These are phyloP conservation scores for Allium cepa DNA, from an alignment of 106 monocot genomes.

Conservation along the genomic window DNA sequence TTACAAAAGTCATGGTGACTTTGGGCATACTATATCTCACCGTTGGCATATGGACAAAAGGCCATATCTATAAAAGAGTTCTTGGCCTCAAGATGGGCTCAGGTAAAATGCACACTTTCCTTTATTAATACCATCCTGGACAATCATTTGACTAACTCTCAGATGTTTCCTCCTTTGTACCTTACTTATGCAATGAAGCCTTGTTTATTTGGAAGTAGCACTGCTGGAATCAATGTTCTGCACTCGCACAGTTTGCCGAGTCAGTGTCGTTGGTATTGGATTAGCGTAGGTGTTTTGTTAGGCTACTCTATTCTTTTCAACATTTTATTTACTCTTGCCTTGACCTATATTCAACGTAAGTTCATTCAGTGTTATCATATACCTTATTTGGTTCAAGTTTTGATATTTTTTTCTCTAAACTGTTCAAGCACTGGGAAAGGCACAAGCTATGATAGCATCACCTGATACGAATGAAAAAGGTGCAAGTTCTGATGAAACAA, in stretches of 20 bases:
- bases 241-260: slow-evolving; percentile 22
- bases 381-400: neutral
- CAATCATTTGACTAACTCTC: too few species aligned
- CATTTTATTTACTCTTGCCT: slow-evolving; percentile 30
- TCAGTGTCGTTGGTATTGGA: slow-evolving; percentile 37
- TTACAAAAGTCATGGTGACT: slow-evolving; percentile 38
- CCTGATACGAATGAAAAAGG: too few species aligned
- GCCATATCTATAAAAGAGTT: slow-evolving; percentile 39
- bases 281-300: slow-evolving; percentile 36
- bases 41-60: slow-evolving; percentile 29
- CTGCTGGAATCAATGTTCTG: slow-evolving; percentile 35
- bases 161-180: too few species aligned
- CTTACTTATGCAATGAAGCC: slow-evolving; percentile 5
- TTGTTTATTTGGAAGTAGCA: slow-evolving; percentile 23
- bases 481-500: neutral
- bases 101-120: slow-evolving; percentile 3
- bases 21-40: slow-evolving; percentile 34
- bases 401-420: neutral
- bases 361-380: neutral
- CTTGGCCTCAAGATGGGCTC: slow-evolving; percentile 25
- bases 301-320: slow-evolving; percentile 43
- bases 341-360: slow-evolving; percentile 45
- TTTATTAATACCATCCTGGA: too few species aligned
- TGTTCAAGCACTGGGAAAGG: slow-evolving; percentile 34
- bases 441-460: slow-evolving; percentile 18